phyloP scores from a whole-genome alignment of 2,329 filamentous ascomycete genomes.

The Colletotrichum siamense region DNA sequence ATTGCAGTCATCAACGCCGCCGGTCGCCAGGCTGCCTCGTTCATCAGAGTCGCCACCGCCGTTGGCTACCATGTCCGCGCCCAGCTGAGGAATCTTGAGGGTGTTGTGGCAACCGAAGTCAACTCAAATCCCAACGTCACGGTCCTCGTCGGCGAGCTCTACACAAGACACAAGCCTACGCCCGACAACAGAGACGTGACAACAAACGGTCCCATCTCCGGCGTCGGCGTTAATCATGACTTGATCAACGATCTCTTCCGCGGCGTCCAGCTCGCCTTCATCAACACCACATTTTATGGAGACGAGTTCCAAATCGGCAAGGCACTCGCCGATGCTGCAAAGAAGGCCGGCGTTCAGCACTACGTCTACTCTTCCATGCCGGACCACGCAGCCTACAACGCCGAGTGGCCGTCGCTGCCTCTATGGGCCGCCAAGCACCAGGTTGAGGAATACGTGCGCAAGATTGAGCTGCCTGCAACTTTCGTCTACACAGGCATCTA shows the following conservation, averaged over 20 bases:
- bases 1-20: slow-evolving; percentile 96
- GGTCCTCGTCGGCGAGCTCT: slow-evolving; percentile 69
- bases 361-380: slow-evolving; percentile 98
- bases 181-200: slow-evolving; percentile 68
- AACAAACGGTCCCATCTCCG: slow-evolving; percentile 66
- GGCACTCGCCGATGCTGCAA: slow-evolving; percentile 87
- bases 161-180: slow-evolving; percentile 57
- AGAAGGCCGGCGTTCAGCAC: slow-evolving; percentile 83
- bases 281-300: slow-evolving; percentile 97
- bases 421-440: slow-evolving; percentile 93
- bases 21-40: slow-evolving; percentile 92
- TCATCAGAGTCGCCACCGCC: slow-evolving; percentile 92
- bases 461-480: slow-evolving; percentile 82
- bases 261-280: slow-evolving; percentile 88
- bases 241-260: slow-evolving; percentile 81
- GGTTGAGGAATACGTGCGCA: slow-evolving; percentile 88
- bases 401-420: slow-evolving; percentile 81
- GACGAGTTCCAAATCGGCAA: slow-evolving; percentile 91
- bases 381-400: slow-evolving; percentile 82
- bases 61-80: slow-evolving; percentile 93
- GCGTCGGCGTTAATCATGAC: slow-evolving; percentile 71
- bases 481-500: slow-evolving; percentile 98
- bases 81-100: slow-evolving; percentile 86
- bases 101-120: slow-evolving; percentile 88
- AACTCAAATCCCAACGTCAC: slow-evolving; percentile 78